These are phyloP conservation scores for Sisymbrium irio DNA, from an alignment of 345 rosid species.

Conservation along the genomic window DNA sequence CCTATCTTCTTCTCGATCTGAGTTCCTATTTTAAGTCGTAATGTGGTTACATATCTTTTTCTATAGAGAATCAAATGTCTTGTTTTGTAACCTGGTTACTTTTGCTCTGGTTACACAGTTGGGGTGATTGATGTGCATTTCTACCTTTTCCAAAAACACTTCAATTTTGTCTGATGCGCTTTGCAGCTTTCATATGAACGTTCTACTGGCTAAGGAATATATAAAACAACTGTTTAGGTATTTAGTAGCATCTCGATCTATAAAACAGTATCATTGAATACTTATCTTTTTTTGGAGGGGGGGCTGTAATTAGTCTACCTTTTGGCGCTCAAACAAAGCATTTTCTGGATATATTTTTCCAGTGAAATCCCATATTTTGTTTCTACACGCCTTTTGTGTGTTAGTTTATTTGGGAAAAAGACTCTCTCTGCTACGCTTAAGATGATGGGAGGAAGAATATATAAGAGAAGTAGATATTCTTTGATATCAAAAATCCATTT, in stretches of 20 bases:
- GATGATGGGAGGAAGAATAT: constrained; percentile 15
- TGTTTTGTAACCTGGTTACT: not conserved
- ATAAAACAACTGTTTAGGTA: not conserved
- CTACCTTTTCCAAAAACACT: not conserved
- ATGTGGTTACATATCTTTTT: constrained; percentile 1
- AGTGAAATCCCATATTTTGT: not conserved
- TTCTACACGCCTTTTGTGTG: not conserved
- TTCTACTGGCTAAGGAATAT: not conserved
- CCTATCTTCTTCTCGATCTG: constrained; percentile 45
- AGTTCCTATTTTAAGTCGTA: not conserved
- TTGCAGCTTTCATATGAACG: constrained; percentile 4
- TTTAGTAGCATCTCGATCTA: not conserved
- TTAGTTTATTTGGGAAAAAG: not conserved
- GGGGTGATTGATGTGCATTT: too few species aligned
- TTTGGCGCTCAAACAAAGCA: not conserved
- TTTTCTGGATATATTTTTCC: not conserved
- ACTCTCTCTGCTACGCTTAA: not conserved
- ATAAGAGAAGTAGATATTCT: constrained; percentile 27
- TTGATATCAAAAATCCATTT: constrained; percentile 22
- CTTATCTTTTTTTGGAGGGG: not conserved
- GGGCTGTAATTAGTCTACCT: not conserved
- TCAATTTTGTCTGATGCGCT: not conserved
- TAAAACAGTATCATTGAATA: not conserved
- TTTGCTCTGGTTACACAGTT: constrained; percentile 17
- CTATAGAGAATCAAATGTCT: not conserved